Conservation (phyloP, 805 yeast species). For the Lachancea lanzarotensis region DNA sequence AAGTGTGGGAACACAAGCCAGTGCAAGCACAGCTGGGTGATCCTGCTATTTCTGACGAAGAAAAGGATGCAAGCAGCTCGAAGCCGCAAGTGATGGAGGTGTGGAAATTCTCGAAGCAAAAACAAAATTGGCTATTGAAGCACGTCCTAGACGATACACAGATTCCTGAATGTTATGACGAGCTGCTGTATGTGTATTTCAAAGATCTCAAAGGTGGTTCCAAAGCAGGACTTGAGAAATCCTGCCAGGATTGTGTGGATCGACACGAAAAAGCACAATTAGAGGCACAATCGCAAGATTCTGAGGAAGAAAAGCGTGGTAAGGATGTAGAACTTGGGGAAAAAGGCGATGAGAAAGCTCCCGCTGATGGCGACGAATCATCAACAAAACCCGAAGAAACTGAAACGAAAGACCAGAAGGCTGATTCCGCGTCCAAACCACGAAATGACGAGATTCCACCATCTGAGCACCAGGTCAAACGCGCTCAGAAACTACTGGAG, state of each 20-base stretch:
- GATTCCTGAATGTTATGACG: constrained; percentile 26
- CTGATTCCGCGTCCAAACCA: constrained; percentile 2
- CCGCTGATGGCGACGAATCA: not conserved
- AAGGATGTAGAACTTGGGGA: not conserved
- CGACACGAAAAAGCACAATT: constrained; percentile 2
- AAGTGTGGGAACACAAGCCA: constrained; percentile 12
- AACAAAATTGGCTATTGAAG: constrained; percentile 33
- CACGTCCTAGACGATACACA: constrained; percentile 25
- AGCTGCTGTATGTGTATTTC: constrained; percentile 26
- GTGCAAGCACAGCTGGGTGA: constrained; percentile 4
- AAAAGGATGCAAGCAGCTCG: constrained; percentile 6
- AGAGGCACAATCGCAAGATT: constrained; percentile 1
- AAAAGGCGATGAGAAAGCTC: not conserved
- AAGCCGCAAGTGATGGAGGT: constrained; percentile 19
- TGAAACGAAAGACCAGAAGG: not conserved
- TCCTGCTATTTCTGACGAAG: constrained; percentile 6
- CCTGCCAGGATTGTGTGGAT: constrained; percentile 5
- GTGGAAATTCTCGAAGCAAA: constrained; percentile 35
- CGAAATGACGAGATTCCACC: not conserved
- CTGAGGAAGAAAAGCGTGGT: not conserved
- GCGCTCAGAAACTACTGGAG: constrained; percentile 2
- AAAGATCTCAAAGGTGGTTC: constrained; percentile 23
- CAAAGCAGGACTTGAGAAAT: constrained; percentile 2
- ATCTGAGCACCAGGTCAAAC: constrained; percentile 5
- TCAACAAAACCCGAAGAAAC: not conserved